phyloP scores from a whole-genome alignment of 2,329 filamentous ascomycete species.

The Paramyrothecium roridum region DNA sequence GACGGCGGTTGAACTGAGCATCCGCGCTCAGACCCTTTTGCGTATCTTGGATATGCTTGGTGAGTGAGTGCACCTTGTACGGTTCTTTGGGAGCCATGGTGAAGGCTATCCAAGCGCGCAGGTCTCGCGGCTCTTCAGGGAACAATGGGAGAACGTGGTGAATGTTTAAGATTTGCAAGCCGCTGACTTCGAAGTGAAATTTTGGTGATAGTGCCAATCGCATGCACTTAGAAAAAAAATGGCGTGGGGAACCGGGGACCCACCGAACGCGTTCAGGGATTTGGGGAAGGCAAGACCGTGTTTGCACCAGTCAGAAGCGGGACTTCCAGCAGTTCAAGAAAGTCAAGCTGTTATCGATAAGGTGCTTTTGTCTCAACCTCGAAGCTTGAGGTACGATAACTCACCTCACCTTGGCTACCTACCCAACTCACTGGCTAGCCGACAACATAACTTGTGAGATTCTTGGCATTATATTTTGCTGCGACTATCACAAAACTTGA shows the following conservation, averaged over 20 bases:
- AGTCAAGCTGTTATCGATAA: slow-evolving; percentile 7
- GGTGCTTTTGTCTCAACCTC: too few relatives aligned
- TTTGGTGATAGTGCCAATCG: slow-evolving; percentile 13
- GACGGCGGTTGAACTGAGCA: slow-evolving; percentile 27
- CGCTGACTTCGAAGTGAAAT: slow-evolving; percentile 19
- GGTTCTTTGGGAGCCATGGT: slow-evolving; percentile 33
- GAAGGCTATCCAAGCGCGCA: slow-evolving; percentile 8
- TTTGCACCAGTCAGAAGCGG: neutral
- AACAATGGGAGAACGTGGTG: slow-evolving; percentile 13
- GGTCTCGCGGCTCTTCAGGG: neutral
- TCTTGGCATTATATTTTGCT: too few relatives aligned
- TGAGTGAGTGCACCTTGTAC: slow-evolving; percentile 33
- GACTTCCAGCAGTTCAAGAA: slow-evolving; percentile 1
- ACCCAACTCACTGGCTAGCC: too few relatives aligned
- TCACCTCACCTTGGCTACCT: too few relatives aligned
- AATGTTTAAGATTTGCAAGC: slow-evolving; percentile 1
- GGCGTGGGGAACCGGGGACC: neutral
- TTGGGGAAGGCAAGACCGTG: neutral
- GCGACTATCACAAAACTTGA: too few relatives aligned
- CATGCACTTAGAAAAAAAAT: neutral
- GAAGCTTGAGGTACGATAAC: too few relatives aligned
- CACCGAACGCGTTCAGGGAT: neutral
- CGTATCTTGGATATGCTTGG: slow-evolving; percentile 33
- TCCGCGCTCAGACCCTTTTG: slow-evolving; percentile 29
- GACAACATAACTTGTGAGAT: too few relatives aligned